Base-by-base conservation (phyloP, 2,329 filamentous ascomycete species). In the Cytospora piceicola region DNA sequence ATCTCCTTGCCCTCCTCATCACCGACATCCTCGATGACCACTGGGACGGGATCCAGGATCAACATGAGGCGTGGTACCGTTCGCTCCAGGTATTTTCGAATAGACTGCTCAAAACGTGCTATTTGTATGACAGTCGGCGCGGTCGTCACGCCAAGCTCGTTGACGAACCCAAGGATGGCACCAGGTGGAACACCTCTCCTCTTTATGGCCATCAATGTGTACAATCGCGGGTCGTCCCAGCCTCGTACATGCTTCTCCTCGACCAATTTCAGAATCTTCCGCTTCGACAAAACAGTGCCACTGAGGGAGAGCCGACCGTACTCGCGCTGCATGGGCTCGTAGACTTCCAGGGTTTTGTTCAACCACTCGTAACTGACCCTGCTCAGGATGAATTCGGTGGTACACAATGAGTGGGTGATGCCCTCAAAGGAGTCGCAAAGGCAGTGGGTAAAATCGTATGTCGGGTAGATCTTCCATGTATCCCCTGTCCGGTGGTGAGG, bases 401-500 rank as follows among this genome's bases (percentile, higher is more conserved):
- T 68, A 27, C 67, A 68, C 6, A 68, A 58, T 0, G 67, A 68
- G 80, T 97, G 94, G 0, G 94, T 94, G 73, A 98, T 96, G 22
- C 86, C 86, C 77, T 99, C 95, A 70, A 97, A 92, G 71, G 91
- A 94, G 83, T 98, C 95, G 72, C 92, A 94, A 27, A 97, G 82
- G 76, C 92, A 96, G 80, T 96, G 92, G 0, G 90, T 91, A 75
- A 96, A 96, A 76, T 97, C 94, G 74, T 97, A 97, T 0, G 94
- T 96, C 0, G 95, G 95, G 76, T 97, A 97, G 69, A 97, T 96
- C 77, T 88, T 90, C 93, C 94, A 98, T 74, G 90, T 88, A 69
- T 86, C 82, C 34, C 91, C 92, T 0, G 94, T 96, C 42, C 92
- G 86, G 77, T 92, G 88, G 75, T 96, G 93, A 53, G 88, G 84